phyloP scores from a whole-genome alignment of 306 rosid species.

The Pterocarpus macrocarpus region DNA sequence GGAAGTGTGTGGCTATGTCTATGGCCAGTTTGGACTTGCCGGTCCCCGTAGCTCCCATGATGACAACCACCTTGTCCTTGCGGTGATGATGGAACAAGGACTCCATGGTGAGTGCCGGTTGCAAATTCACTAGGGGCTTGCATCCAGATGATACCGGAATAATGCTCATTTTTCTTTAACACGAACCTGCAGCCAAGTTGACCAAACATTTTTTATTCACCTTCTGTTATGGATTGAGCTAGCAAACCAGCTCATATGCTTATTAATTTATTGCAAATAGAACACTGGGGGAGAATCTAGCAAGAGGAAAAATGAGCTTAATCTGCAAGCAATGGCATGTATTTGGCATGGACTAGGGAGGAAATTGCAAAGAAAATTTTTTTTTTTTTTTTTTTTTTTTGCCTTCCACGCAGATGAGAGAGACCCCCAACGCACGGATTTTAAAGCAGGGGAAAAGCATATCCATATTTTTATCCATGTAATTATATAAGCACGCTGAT shows the following conservation, averaged over 20 bases:
- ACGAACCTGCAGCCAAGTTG: slow-evolving; percentile 53
- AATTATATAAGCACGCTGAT: neutral
- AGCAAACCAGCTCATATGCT: slow-evolving; percentile 50
- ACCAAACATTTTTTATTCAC: slow-evolving; percentile 34
- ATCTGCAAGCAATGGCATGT: slow-evolving; percentile 38
- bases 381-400: neutral
- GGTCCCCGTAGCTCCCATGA: slow-evolving; percentile 85
- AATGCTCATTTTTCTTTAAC: neutral
- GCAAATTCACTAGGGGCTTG: slow-evolving; percentile 60
- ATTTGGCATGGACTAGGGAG: neutral
- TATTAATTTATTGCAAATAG: slow-evolving; percentile 25
- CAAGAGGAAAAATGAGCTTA: slow-evolving; percentile 8
- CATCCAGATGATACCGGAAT: slow-evolving; percentile 46
- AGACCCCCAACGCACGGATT: neutral
- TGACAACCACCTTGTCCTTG: slow-evolving; percentile 68
- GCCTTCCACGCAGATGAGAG: too few species aligned
- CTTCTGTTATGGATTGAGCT: slow-evolving; percentile 10
- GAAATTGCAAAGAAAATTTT: neutral
- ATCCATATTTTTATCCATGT: slow-evolving; percentile 26
- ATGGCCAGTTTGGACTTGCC: slow-evolving; percentile 81
- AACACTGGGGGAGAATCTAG: slow-evolving; percentile 43
- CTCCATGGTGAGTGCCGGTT: slow-evolving; percentile 48
- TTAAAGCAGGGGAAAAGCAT: slow-evolving; percentile 22
- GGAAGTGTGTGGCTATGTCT: slow-evolving; percentile 64
- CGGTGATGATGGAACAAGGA: slow-evolving; percentile 56